These are phyloP conservation scores for Xylariaceae sp. DNA, from an alignment of 2,329 filamentous ascomycete species.

Conservation along the genomic window DNA sequence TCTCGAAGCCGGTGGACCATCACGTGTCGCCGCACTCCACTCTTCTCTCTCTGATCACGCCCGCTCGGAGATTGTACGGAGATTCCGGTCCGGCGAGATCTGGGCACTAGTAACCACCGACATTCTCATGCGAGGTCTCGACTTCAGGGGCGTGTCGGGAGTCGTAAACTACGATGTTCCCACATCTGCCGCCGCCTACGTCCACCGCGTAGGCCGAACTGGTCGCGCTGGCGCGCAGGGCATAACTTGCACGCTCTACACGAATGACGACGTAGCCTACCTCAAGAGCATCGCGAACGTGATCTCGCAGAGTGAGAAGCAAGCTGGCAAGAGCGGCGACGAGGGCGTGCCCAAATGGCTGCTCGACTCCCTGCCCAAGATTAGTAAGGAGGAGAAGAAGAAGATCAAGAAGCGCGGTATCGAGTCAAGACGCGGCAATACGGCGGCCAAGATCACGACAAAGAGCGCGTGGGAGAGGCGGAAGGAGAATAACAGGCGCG, in stretches of 20 bases:
- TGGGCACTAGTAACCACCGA: slow-evolving; percentile 98
- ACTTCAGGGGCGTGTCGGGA: slow-evolving; percentile 91
- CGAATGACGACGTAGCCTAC: slow-evolving; percentile 84
- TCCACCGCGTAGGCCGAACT: slow-evolving; percentile 88
- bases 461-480: slow-evolving; percentile 71
- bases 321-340: slow-evolving; percentile 50
- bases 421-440: slow-evolving; percentile 50
- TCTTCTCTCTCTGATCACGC: slow-evolving; percentile 73
- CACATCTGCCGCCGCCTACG: slow-evolving; percentile 81
- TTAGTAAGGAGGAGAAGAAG: slow-evolving; percentile 79
- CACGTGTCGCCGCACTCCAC: slow-evolving; percentile 84
- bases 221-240: slow-evolving; percentile 85
- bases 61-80: slow-evolving; percentile 76
- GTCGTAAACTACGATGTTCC: slow-evolving; percentile 98
- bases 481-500: slow-evolving; percentile 60
- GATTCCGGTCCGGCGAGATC: slow-evolving; percentile 85
- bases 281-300: slow-evolving; percentile 92
- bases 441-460: slow-evolving; percentile 70
- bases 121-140: slow-evolving; percentile 82
- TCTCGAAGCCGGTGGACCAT: slow-evolving; percentile 74
- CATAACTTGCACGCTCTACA: slow-evolving; percentile 89
- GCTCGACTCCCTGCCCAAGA: slow-evolving; percentile 76
- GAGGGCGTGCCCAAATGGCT: slow-evolving; percentile 76
- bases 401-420: slow-evolving; percentile 77
- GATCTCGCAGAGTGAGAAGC: slow-evolving; percentile 75